phyloP scores from a whole-genome alignment of 257 asterid species.

The Lithospermum erythrorhizon region DNA sequence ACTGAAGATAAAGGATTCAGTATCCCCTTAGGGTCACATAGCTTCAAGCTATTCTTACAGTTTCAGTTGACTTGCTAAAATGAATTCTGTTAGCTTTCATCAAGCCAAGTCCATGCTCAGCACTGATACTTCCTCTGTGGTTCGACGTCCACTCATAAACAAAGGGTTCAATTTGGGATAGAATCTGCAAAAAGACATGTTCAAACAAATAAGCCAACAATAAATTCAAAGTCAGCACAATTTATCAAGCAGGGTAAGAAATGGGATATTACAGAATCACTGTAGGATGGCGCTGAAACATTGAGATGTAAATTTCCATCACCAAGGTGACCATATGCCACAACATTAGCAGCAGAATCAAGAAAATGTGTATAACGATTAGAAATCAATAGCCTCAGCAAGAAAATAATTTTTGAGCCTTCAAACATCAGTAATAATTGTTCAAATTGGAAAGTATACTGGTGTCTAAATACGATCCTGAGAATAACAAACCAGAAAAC shows the following conservation, averaged over 20 bases:
- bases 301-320: constrained; percentile 95
- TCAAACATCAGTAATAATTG: neutral
- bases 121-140: constrained; percentile 93
- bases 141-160: constrained; percentile 96
- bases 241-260: constrained; percentile 12
- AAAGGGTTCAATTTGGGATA: constrained; percentile 79
- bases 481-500: neutral
- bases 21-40: too few species aligned
- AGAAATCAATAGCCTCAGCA: neutral
- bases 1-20: neutral
- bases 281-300: constrained; percentile 59
- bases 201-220: constrained; percentile 6
- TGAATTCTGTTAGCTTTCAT: constrained; percentile 90
- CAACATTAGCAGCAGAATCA: constrained; percentile 63
- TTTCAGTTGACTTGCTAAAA: constrained; percentile 83
- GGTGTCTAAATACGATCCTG: neutral
- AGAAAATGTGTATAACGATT: constrained; percentile 8
- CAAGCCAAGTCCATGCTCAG: constrained; percentile 94
- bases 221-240: constrained; percentile 9
- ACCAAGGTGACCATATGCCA: constrained; percentile 94
- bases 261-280: constrained; percentile 43
- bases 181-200: constrained; percentile 36
- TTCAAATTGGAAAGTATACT: neutral
- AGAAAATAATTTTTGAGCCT: neutral
- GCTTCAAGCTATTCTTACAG: constrained; percentile 43